Percentiles rank a stretch among this genome's conserved stretches.
These are phyloP conservation scores for Cutaneotrichosporon sp. DNA, from an alignment of 1,284 basidiomycete species.

Conservation along the genomic window DNA sequence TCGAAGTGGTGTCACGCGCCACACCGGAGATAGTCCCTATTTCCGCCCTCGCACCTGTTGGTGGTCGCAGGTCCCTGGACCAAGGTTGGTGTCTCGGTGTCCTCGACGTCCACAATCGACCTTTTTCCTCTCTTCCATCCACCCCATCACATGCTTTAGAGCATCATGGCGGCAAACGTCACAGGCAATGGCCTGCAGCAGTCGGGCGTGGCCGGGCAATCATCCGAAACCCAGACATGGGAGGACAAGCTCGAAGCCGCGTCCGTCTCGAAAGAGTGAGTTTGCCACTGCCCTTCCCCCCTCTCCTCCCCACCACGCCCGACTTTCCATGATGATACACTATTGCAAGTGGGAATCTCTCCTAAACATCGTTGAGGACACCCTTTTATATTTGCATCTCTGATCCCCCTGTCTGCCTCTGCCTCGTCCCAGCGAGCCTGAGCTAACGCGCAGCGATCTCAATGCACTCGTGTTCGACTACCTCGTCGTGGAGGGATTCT, in stretches of 20 bases:
- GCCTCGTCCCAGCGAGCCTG: not conserved
- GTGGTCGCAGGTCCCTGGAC: not conserved
- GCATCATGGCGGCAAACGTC: constrained; percentile 23
- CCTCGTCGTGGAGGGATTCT: constrained; percentile 95
- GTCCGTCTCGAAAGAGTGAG: constrained; percentile 59
- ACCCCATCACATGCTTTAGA: constrained; percentile 7
- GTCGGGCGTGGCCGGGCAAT: constrained; percentile 7
- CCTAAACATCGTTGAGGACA: constrained; percentile 58
- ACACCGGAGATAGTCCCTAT: not conserved
- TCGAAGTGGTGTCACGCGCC: too few species aligned
- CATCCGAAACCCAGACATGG: constrained; percentile 48
- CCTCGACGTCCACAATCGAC: not conserved
- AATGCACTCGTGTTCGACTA: constrained; percentile 98
- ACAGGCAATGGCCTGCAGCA: constrained; percentile 15
- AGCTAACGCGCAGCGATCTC: constrained; percentile 67
- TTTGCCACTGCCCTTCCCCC: constrained; percentile 15
- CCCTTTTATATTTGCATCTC: constrained; percentile 54
- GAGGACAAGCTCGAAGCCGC: constrained; percentile 55
- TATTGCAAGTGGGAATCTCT: constrained; percentile 64
- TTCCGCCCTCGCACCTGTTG: not conserved
- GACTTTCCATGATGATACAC: constrained; percentile 55
- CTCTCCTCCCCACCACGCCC: not conserved
- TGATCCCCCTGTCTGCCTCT: constrained; percentile 42
- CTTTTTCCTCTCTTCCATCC: constrained; percentile 4
- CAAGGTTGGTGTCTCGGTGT: too few species aligned